Evolutionary conservation across 192 early-diverging fungal species (phyloP).

Genomic region (Coemansia sp.): DNA sequence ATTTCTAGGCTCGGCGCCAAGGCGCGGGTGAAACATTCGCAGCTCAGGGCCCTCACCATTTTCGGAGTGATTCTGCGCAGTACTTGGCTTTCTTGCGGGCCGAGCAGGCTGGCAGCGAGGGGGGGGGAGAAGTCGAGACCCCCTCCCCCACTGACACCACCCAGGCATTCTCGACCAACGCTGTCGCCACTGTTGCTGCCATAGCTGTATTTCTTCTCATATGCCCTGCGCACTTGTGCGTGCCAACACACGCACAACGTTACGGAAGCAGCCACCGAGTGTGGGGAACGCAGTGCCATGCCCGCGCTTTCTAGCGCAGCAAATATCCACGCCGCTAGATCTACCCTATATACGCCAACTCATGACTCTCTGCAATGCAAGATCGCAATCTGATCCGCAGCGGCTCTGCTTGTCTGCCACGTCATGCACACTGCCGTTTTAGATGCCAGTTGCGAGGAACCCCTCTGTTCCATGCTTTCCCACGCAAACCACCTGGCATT

Average conservation of each 20-base stretch:
- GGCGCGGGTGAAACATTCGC: constrained; percentile 29
- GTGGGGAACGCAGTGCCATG: background rate
- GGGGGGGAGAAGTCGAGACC: background rate
- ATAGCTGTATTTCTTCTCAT: background rate
- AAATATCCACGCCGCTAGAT: background rate
- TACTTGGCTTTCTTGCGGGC: background rate
- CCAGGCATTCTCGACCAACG: background rate
- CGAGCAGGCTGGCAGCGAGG: background rate
- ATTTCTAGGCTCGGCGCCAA: constrained; percentile 2
- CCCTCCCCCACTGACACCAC: background rate
- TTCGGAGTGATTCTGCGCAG: constrained; percentile 3
- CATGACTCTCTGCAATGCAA: background rate
- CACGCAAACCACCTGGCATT: background rate
- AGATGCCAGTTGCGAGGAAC: background rate
- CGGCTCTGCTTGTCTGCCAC: background rate
- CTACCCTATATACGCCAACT: background rate
- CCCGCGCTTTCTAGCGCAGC: background rate
- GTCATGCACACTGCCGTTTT: background rate
- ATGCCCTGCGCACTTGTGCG: background rate
- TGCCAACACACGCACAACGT: background rate
- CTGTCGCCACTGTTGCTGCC: background rate
- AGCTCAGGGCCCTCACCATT: constrained; percentile 20
- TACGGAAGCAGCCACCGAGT: constrained; percentile 1
- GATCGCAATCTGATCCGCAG: background rate
- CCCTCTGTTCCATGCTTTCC: background rate